Base-by-base conservation (phyloP, 2,329 filamentous ascomycete genomes). In the Reticulascus tulasneorum region DNA sequence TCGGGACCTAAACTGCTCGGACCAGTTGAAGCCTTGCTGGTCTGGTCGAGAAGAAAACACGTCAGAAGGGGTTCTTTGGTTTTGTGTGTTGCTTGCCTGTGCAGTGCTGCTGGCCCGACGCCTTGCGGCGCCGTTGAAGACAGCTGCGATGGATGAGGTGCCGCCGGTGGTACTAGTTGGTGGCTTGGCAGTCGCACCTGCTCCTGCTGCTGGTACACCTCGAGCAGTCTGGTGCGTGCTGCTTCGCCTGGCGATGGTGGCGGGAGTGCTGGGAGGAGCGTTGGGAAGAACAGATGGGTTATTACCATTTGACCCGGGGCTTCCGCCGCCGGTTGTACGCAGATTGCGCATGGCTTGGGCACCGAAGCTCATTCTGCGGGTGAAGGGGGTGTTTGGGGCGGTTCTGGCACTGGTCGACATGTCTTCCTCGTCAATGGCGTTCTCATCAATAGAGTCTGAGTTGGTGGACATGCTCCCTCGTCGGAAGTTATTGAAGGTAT, bases 1-100 rank as follows among this genome's bases (percentile, higher is more conserved):
- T 59, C 90, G 85, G 55, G 82, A 84, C 63, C 89, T 87, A 73
- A 96, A 80, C 70, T 94, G 90, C 71, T 96, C 91, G 58, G 88
- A 87, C 85, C 91, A 95, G 67, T 94, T 94, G 76, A 94, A 95
- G 62, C 86, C 87, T 75, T 61, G 88, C n/a, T n/a, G n/a, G 74
- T 87, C 85, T 90, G 78, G 66, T 64, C 73, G 76, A 60, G 65
- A 63, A 67, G 60, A 55, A 47, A 65, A 66, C 65, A 66, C 68
- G 80, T 85, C 76, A 85, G 81, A 80, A 75, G 69, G 62, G 62
- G 71, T 66, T 80, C 57, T 65, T 59, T 67, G 60, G 61, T 62
- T 55, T 60, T 71, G 70, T 70, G 64, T 66, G 62, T 64, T 71
- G 75, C 75, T 79, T 78, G 74, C 72, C 70, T 77, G 74, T 61